Percentiles rank a stretch among this genome's conserved stretches.
phyloP scores from a whole-genome alignment of 768 basidiomycete genomes.

The Lentinula boryana region DNA sequence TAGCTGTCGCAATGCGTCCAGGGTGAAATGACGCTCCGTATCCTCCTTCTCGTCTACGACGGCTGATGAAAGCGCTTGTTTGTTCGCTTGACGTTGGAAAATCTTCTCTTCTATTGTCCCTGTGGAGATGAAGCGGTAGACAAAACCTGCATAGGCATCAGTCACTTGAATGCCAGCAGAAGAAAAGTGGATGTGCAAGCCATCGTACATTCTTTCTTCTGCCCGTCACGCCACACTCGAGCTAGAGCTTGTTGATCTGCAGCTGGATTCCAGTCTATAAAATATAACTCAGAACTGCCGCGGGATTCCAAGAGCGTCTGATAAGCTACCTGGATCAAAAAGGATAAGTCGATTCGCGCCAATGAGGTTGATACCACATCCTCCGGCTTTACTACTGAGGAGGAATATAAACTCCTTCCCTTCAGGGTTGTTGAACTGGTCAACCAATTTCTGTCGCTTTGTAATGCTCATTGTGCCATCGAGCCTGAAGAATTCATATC shows the following conservation, averaged over 20 bases:
- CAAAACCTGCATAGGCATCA: constrained; percentile 60
- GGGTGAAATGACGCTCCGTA: constrained; percentile 89
- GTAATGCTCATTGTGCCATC: constrained; percentile 91
- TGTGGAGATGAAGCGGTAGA: constrained; percentile 95
- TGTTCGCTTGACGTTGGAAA: constrained; percentile 94
- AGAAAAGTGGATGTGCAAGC: background rate
- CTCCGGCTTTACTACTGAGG: constrained; percentile 92
- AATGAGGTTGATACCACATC: constrained; percentile 95
- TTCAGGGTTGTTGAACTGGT: constrained; percentile 90
- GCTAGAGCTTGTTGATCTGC: constrained; percentile 98
- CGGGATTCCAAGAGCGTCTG: background rate
- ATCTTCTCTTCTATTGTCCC: constrained; percentile 99
- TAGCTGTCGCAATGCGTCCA: constrained; percentile 82
- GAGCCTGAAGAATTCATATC: constrained; percentile 88
- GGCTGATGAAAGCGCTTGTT: constrained; percentile 95
- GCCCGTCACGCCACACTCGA: constrained; percentile 98
- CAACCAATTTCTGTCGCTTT: constrained; percentile 93
- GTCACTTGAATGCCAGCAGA: background rate
- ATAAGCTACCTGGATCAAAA: constrained; percentile 76
- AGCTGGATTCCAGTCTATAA: constrained; percentile 95
- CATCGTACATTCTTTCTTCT: constrained; percentile 94
- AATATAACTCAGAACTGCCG: background rate
- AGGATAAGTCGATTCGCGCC: constrained; percentile 94
- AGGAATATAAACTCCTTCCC: constrained; percentile 94
- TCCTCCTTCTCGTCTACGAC: constrained; percentile 98